phyloP scores from a whole-genome alignment of 176 grass and related monocot genomes.

The Juncus effusus region DNA sequence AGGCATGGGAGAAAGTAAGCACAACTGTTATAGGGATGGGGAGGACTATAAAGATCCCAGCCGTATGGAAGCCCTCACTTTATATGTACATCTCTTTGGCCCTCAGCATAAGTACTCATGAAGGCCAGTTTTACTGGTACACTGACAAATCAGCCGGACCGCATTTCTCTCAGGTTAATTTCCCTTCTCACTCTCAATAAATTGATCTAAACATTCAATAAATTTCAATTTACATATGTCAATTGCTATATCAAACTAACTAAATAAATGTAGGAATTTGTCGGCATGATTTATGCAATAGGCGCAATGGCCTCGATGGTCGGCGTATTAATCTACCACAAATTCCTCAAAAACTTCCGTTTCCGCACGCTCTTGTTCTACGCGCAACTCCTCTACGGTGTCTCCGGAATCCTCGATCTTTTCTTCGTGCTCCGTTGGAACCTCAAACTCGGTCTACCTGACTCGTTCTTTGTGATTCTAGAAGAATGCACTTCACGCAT shows the following conservation, averaged over 20 bases:
- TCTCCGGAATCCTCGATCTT: constrained; percentile 68
- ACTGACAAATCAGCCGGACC: constrained; percentile 73
- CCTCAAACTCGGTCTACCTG: constrained; percentile 52
- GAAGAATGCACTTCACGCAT: constrained; percentile 64
- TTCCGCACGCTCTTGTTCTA: constrained; percentile 82
- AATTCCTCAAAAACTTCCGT: constrained; percentile 57
- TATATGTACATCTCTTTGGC: constrained; percentile 83
- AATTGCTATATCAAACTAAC: too few relatives aligned
- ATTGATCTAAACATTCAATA: neutral
- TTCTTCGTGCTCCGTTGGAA: constrained; percentile 92
- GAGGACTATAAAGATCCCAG: constrained; percentile 59
- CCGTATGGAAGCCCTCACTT: constrained; percentile 81
- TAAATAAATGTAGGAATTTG: constrained; percentile 57
- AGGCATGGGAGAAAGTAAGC: constrained; percentile 55
- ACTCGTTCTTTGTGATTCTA: constrained; percentile 55
- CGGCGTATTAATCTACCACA: constrained; percentile 85
- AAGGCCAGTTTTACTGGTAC: constrained; percentile 93
- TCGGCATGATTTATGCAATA: constrained; percentile 69
- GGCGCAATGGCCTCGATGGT: constrained; percentile 79
- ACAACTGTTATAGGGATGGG: constrained; percentile 55
- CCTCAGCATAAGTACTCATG: constrained; percentile 82
- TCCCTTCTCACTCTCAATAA: too few relatives aligned
- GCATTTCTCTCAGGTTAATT: constrained; percentile 70
- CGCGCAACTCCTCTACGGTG: constrained; percentile 62
- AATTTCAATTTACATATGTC: neutral